A percentile compares a stretch with the other conserved stretches of the same genome.
Conservation (phyloP, 768 basidiomycete genomes). For the Rhodotorula paludigena region DNA sequence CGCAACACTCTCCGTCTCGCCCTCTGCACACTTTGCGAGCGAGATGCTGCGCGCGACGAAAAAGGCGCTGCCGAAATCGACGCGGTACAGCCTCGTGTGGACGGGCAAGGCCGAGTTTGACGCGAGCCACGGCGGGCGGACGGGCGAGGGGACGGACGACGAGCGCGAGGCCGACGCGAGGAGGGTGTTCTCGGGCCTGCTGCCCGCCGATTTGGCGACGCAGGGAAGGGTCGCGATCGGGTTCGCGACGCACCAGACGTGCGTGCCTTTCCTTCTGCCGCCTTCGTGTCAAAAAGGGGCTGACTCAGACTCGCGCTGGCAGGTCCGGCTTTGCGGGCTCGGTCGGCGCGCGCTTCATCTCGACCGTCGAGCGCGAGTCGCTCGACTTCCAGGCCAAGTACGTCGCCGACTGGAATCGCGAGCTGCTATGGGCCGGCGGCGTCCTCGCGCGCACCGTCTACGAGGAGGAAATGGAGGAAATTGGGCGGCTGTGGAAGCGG, state of each 20-base stretch:
- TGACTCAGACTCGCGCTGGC: too few relatives aligned
- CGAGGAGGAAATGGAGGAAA: constrained; percentile 64
- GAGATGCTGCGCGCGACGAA: constrained; percentile 89
- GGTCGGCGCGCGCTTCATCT: constrained; percentile 78
- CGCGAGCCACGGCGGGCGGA: constrained; percentile 2
- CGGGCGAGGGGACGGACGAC: neutral
- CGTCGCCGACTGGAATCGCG: constrained; percentile 67
- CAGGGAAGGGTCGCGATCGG: constrained; percentile 41
- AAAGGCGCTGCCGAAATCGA: constrained; percentile 75
- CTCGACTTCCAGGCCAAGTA: constrained; percentile 38
- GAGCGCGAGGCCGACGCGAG: constrained; percentile 25
- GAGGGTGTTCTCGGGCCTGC: constrained; percentile 37
- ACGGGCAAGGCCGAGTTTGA: constrained; percentile 44
- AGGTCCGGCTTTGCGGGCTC: constrained; percentile 67
- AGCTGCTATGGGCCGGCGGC: constrained; percentile 77
- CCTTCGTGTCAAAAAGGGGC: too few relatives aligned
- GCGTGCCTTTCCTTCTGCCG: too few relatives aligned
- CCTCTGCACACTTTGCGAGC: constrained; percentile 48
- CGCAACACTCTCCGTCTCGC: constrained; percentile 47
- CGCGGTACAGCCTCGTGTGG: constrained; percentile 79
- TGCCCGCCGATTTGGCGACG: constrained; percentile 9
- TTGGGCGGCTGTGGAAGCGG: constrained; percentile 14
- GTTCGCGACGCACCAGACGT: constrained; percentile 57
- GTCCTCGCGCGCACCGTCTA: constrained; percentile 76
- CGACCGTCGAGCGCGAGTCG: constrained; percentile 94